These are phyloP conservation scores for Rhypophila decipiens DNA, from an alignment of 495 filamentous ascomycete species.

Conservation along the genomic window DNA sequence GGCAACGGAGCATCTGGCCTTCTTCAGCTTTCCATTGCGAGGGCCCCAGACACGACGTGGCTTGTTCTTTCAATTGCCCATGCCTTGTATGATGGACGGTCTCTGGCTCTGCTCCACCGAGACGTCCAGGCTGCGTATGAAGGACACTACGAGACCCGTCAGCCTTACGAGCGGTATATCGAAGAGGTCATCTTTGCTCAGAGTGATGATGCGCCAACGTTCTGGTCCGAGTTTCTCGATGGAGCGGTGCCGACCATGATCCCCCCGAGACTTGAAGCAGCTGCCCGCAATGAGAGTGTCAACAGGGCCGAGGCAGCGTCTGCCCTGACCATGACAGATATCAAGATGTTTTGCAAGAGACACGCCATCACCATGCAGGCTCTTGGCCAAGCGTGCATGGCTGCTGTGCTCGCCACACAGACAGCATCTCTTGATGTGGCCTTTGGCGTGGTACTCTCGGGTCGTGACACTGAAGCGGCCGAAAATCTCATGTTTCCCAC, in stretches of 20 bases:
- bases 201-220: constrained; percentile 35
- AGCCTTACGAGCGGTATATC: constrained; percentile 41
- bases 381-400: constrained; percentile 60
- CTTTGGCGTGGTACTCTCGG: constrained; percentile 67
- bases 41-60: constrained; percentile 30
- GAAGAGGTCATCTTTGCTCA: constrained; percentile 34
- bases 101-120: constrained; percentile 57
- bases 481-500: constrained; percentile 63
- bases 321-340: constrained; percentile 14
- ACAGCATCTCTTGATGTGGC: constrained; percentile 54
- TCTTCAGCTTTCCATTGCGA: constrained; percentile 38
- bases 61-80: constrained; percentile 68
- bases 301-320: constrained; percentile 46
- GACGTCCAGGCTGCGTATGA: constrained; percentile 58
- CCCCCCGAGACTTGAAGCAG: neutral
- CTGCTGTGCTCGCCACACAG: constrained; percentile 52
- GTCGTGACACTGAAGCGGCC: constrained; percentile 53
- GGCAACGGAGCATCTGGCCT: constrained; percentile 21
- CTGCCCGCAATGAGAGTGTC: constrained; percentile 5
- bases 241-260: constrained; percentile 38
- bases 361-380: constrained; percentile 57
- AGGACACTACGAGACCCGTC: constrained; percentile 30
- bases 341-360: constrained; percentile 49
- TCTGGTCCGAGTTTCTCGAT: constrained; percentile 56
- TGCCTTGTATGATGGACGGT: constrained; percentile 75